phyloP scores from a whole-genome alignment of 345 rosid species.

The Pugionium dolabratum region DNA sequence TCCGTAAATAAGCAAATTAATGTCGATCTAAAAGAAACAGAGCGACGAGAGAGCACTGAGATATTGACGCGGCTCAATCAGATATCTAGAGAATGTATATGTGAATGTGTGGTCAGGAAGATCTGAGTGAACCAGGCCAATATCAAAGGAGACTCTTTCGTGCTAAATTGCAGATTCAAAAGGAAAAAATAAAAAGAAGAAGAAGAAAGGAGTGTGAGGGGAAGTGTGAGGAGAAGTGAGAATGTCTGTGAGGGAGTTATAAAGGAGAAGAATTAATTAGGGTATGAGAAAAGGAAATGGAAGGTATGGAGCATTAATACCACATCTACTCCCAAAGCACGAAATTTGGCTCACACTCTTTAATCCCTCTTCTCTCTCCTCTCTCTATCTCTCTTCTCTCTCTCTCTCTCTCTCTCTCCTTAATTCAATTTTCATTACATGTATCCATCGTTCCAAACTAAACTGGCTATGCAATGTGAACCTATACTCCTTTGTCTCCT shows the following conservation, averaged over 20 bases:
- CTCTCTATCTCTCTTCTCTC: constrained; percentile 6
- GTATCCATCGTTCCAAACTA: constrained; percentile 32
- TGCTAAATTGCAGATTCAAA: constrained; percentile 8
- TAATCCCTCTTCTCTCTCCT: constrained; percentile 41
- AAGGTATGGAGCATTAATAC: constrained; percentile 66
- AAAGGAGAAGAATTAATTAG: constrained; percentile 45
- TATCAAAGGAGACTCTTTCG: constrained; percentile 61
- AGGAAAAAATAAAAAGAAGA: background rate
- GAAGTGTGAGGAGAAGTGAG: constrained; percentile 47
- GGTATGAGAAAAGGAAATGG: constrained; percentile 38
- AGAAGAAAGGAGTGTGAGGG: constrained; percentile 28
- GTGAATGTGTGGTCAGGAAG: background rate
- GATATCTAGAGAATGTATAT: constrained; percentile 30
- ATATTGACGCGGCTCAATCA: constrained; percentile 99
- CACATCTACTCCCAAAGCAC: constrained; percentile 76
- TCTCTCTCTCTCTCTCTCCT: constrained; percentile 10
- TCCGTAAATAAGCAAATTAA: background rate
- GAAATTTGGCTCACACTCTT: constrained; percentile 68
- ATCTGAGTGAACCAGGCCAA: constrained; percentile 98
- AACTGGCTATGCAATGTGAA: constrained; percentile 40
- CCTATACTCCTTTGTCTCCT: constrained; percentile 34
- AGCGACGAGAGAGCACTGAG: constrained; percentile 65
- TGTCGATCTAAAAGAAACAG: constrained; percentile 22
- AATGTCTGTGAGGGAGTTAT: constrained; percentile 50
- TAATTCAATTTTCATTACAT: constrained; percentile 13